Percentiles rank a stretch among this genome's conserved stretches.
phyloP scores from a whole-genome alignment of 495 filamentous ascomycete species.

The Pyrenula aspistea region DNA sequence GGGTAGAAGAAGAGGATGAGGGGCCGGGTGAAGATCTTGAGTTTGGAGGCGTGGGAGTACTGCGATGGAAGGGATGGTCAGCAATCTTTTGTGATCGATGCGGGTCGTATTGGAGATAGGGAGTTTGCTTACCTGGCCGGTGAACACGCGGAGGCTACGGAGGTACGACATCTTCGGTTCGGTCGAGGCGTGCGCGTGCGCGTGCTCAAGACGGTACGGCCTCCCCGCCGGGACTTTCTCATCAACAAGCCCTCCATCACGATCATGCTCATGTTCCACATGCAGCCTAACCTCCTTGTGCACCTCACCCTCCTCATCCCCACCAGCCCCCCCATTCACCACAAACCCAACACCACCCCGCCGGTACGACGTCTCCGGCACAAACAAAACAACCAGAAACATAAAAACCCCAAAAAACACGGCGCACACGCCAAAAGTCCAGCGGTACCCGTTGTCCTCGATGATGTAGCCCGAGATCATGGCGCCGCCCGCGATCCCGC shows the following conservation, averaged over 20 bases:
- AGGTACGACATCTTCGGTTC: slow-evolving; percentile 15
- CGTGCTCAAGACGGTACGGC: neutral
- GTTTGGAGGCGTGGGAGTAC: neutral
- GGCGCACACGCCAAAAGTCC: slow-evolving; percentile 42
- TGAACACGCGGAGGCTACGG: slow-evolving; percentile 16
- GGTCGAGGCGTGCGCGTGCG: neutral
- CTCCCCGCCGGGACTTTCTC: neutral
- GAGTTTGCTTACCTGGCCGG: slow-evolving; percentile 26
- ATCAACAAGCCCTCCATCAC: neutral
- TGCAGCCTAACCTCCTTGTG: neutral
- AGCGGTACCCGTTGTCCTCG: slow-evolving; percentile 36
- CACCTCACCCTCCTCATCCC: neutral
- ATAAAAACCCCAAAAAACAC: slow-evolving; percentile 36
- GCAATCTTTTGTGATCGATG: slow-evolving; percentile 1
- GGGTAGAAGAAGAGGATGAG: slow-evolving; percentile 41
- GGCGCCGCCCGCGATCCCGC: slow-evolving; percentile 19
- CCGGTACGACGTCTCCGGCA: slow-evolving; percentile 40
- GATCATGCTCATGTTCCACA: neutral
- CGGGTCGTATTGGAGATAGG: slow-evolving; percentile 10
- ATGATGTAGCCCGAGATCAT: slow-evolving; percentile 21
- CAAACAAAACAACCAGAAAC: slow-evolving; percentile 33
- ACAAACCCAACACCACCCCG: slow-evolving; percentile 10
- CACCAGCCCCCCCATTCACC: neutral
- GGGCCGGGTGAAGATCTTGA: slow-evolving; percentile 32
- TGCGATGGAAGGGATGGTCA: too few relatives aligned